Percentiles rank a stretch among this genome's conserved stretches.
Conservation (phyloP, 2,329 filamentous ascomycete species). For the Dryadomyces quercivorus region DNA sequence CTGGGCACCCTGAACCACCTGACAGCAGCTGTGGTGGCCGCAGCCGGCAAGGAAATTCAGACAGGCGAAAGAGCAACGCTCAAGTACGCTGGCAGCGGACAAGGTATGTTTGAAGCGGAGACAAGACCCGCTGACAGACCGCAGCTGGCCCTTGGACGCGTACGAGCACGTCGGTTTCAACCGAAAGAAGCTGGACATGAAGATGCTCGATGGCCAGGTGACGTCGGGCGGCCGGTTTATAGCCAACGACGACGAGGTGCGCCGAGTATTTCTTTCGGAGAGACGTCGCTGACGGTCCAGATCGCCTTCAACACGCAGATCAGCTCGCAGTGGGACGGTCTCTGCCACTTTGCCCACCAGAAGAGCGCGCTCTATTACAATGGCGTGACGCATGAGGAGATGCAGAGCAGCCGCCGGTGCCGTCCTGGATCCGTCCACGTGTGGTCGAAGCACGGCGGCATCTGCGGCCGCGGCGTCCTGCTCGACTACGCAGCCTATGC, state of each 20-base stretch:
- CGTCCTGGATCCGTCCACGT: conserved; percentile 3
- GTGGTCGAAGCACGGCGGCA: conserved; percentile 25
- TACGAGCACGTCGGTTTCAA: not conserved
- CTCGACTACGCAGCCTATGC: conserved; percentile 39
- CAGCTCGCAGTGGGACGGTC: conserved; percentile 34
- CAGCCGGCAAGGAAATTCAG: not conserved
- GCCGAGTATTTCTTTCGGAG: too few relatives aligned
- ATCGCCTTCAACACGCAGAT: conserved; percentile 29
- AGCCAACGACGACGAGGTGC: not conserved
- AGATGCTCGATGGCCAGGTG: not conserved
- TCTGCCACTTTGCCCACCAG: conserved; percentile 24
- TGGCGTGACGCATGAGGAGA: not conserved
- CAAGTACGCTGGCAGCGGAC: not conserved
- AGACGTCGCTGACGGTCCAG: too few relatives aligned
- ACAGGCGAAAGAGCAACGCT: not conserved
- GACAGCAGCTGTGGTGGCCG: not conserved
- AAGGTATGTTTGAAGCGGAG: too few relatives aligned
- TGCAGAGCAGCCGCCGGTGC: not conserved
- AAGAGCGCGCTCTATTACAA: not conserved
- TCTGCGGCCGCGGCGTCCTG: conserved; percentile 36
- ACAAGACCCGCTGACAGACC: too few relatives aligned
- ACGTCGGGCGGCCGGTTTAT: not conserved
- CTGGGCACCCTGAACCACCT: not conserved
- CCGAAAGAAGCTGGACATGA: not conserved
- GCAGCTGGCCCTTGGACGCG: not conserved